Conservation (phyloP, 2,329 filamentous ascomycete species). For the Hansfordia pulvinata region DNA sequence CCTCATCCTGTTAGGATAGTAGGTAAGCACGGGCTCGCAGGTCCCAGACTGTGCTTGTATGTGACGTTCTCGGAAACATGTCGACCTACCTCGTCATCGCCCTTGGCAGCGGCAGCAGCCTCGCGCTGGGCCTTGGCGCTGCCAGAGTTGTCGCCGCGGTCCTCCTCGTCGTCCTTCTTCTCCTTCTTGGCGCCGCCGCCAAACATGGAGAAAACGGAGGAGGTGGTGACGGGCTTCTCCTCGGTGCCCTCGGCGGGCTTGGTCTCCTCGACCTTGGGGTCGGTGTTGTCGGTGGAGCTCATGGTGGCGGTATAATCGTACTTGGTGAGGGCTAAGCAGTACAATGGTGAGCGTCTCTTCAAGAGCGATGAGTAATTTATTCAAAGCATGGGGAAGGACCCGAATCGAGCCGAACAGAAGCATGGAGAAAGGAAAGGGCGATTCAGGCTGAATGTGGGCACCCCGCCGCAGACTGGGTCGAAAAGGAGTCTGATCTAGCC, state of each 20-base stretch:
- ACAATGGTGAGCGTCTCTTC: too few relatives aligned
- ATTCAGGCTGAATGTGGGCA: too few relatives aligned
- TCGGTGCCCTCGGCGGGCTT: constrained; percentile 23
- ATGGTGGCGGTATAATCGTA: constrained; percentile 23
- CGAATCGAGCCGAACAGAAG: too few relatives aligned
- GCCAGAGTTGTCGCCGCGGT: constrained; percentile 75
- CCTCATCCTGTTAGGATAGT: constrained; percentile 48
- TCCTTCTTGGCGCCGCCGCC: constrained; percentile 95
- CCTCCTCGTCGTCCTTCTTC: constrained; percentile 74
- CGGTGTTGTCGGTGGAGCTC: constrained; percentile 34
- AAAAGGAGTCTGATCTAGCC: too few relatives aligned
- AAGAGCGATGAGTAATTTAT: constrained; percentile 1
- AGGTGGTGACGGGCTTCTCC: constrained; percentile 33
- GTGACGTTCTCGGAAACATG: too few relatives aligned
- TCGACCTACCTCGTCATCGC: constrained; percentile 39
- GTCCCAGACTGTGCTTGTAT: too few relatives aligned
- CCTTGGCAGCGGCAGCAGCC: constrained; percentile 43
- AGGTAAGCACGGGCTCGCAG: too few relatives aligned
- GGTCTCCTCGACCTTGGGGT: constrained; percentile 41
- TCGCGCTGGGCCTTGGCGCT: constrained; percentile 70
- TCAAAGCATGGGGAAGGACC: too few relatives aligned
- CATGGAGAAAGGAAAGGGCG: too few relatives aligned
- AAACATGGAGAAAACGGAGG: constrained; percentile 93
- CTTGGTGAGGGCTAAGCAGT: too few relatives aligned
- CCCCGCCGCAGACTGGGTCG: too few relatives aligned